phyloP scores from a whole-genome alignment of 2,329 filamentous ascomycete species.

The Leptosphaerulina australis region DNA sequence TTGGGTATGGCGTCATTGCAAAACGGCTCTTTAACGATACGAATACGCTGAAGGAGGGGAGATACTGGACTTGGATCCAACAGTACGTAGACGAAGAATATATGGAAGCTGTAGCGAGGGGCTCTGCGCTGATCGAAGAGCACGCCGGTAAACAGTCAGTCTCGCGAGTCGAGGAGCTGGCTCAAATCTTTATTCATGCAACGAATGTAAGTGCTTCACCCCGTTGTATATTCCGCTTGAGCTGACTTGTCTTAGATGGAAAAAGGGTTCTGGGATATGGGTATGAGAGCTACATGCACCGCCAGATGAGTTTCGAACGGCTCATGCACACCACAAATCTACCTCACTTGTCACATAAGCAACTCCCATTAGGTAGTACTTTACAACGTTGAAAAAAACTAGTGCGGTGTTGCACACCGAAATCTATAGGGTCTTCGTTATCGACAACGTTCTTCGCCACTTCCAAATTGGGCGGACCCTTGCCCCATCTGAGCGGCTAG shows the following conservation, averaged over 20 bases:
- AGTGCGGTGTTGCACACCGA: neutral
- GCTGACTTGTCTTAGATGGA: conserved; percentile 63
- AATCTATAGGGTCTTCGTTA: conserved; percentile 20
- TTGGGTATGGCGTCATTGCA: conserved; percentile 87
- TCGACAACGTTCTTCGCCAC: conserved; percentile 19
- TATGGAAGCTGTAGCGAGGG: conserved; percentile 70
- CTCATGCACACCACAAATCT: neutral
- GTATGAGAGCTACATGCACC: conserved; percentile 39
- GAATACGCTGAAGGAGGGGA: conserved; percentile 63
- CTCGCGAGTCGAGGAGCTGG: conserved; percentile 77
- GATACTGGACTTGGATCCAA: conserved; percentile 89
- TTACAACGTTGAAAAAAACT: too few relatives aligned
- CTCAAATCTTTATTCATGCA: conserved; percentile 84
- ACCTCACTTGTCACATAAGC: neutral
- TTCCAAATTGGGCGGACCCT: conserved; percentile 17
- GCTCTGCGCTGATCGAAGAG: conserved; percentile 75
- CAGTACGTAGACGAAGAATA: conserved; percentile 88
- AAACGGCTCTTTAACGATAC: conserved; percentile 69
- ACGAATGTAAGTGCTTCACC: conserved; percentile 67
- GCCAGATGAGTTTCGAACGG: neutral
- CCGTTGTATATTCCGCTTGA: neutral
- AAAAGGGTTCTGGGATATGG: conserved; percentile 77
- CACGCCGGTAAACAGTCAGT: conserved; percentile 76
- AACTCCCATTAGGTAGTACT: too few relatives aligned
- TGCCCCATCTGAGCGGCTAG: conserved; percentile 25